Conservation (phyloP, 176 grass and related monocot genomes). For the Zoysia pacifica region DNA sequence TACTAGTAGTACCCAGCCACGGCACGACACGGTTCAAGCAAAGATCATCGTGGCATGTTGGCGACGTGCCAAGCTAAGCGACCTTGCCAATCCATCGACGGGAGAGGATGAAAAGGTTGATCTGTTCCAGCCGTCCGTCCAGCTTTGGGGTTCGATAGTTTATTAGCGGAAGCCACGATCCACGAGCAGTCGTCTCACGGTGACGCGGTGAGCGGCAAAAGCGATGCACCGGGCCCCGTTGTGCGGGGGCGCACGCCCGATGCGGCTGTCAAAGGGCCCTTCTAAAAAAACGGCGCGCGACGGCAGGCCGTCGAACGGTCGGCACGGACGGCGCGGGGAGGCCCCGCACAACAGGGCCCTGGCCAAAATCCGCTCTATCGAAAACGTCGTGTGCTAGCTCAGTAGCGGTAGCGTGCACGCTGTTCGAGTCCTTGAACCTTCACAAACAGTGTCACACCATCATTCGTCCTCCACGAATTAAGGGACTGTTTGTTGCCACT, state of each 20-base stretch:
- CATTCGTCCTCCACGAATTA: neutral
- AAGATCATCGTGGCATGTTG: conserved; percentile 29
- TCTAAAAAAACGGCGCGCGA: too few relatives aligned
- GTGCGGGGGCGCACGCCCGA: too few relatives aligned
- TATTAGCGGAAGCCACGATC: neutral
- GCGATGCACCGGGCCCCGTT: too few relatives aligned
- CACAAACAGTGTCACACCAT: neutral
- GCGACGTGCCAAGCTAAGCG: conserved; percentile 4
- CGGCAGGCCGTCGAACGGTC: too few relatives aligned
- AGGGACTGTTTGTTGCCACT: too few relatives aligned
- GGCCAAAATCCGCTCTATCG: too few relatives aligned
- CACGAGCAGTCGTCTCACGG: neutral
- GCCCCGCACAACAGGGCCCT: too few relatives aligned
- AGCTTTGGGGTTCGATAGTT: neutral
- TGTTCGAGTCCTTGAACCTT: neutral
- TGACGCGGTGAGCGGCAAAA: neutral
- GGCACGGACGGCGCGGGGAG: too few relatives aligned
- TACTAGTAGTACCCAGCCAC: neutral
- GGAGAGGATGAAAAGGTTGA: neutral
- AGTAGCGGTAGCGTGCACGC: conserved; percentile 17
- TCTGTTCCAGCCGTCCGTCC: neutral
- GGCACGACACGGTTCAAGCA: neutral
- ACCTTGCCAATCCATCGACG: too few relatives aligned
- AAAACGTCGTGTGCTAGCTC: too few relatives aligned
- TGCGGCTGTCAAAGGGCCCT: too few relatives aligned